A percentile compares a stretch with the other conserved stretches of the same genome.
phyloP scores from a whole-genome alignment of 1,139 yeast species.

The Hansenula lynferdii region DNA sequence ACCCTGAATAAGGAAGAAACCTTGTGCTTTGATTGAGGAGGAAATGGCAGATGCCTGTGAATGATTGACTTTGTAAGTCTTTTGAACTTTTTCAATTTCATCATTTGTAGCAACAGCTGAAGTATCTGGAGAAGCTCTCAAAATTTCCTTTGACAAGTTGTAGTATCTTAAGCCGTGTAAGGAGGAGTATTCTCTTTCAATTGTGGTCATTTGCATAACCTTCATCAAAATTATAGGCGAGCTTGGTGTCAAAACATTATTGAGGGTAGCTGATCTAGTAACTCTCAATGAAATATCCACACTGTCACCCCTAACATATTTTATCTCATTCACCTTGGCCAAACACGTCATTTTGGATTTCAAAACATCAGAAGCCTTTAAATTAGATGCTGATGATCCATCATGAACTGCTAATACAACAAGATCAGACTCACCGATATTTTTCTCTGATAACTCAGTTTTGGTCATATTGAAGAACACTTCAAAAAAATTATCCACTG shows the following conservation, averaged over 20 bases:
- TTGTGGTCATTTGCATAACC: constrained; percentile 82
- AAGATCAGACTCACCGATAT: constrained; percentile 71
- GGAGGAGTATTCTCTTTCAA: constrained; percentile 90
- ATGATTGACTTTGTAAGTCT: constrained; percentile 59
- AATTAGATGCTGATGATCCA: constrained; percentile 5
- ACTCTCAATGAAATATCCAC: constrained; percentile 76
- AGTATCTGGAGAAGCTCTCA: constrained; percentile 57
- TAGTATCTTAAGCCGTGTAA: constrained; percentile 77
- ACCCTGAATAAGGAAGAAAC: constrained; percentile 92
- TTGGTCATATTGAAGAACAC: constrained; percentile 74
- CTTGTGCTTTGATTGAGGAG: constrained; percentile 61
- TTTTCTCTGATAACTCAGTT: constrained; percentile 43
- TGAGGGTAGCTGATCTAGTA: constrained; percentile 33
- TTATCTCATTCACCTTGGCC: constrained; percentile 74
- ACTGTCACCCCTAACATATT: constrained; percentile 56
- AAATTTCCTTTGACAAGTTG: constrained; percentile 60
- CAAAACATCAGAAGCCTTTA: constrained; percentile 24
- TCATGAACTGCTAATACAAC: constrained; percentile 56
- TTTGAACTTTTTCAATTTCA: constrained; percentile 37
- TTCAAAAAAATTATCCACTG: constrained; percentile 85
- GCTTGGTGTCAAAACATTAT: constrained; percentile 54
- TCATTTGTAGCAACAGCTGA: constrained; percentile 32
- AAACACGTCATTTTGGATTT: constrained; percentile 42
- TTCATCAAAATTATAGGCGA: constrained; percentile 60
- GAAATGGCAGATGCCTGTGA: constrained; percentile 91